Conservation (phyloP, 148 eudicot genomes). For the Rhododendron kiyosumense region DNA sequence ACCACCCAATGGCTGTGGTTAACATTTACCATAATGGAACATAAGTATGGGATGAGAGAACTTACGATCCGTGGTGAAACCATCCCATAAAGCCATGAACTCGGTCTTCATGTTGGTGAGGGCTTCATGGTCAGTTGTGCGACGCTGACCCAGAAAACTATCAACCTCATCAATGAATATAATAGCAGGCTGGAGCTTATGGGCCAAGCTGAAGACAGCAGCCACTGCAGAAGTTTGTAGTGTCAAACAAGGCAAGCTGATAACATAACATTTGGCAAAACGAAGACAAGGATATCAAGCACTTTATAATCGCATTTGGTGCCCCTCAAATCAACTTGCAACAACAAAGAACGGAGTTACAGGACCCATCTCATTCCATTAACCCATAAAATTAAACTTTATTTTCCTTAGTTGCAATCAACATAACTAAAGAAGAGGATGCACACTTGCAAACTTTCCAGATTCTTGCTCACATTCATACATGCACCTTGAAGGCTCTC, state of each 20-base stretch:
- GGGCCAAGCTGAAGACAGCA: slow-evolving; percentile 91
- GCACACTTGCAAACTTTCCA: neutral
- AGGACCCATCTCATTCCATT: neutral
- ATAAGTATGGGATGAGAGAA: neutral
- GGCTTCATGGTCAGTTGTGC: slow-evolving; percentile 77
- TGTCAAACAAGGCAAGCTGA: neutral
- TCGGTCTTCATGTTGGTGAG: slow-evolving; percentile 83
- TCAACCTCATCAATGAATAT: slow-evolving; percentile 94
- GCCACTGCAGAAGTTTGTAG: slow-evolving; percentile 53
- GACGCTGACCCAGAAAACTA: slow-evolving; percentile 91
- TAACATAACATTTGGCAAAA: neutral
- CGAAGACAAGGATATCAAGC: neutral
- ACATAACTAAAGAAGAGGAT: neutral
- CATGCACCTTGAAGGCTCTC: neutral
- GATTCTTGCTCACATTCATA: neutral
- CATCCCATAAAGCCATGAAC: slow-evolving; percentile 97
- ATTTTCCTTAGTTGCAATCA: too few species aligned
- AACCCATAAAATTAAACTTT: neutral
- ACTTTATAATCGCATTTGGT: neutral
- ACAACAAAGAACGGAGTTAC: neutral
- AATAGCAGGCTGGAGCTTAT: slow-evolving; percentile 93
- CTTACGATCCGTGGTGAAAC: slow-evolving; percentile 87
- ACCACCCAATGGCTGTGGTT: neutral
- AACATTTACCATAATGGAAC: neutral
- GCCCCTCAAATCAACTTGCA: neutral